phyloP scores from a whole-genome alignment of 169 alveolate species.

The Cardiosporidium cionae region DNA sequence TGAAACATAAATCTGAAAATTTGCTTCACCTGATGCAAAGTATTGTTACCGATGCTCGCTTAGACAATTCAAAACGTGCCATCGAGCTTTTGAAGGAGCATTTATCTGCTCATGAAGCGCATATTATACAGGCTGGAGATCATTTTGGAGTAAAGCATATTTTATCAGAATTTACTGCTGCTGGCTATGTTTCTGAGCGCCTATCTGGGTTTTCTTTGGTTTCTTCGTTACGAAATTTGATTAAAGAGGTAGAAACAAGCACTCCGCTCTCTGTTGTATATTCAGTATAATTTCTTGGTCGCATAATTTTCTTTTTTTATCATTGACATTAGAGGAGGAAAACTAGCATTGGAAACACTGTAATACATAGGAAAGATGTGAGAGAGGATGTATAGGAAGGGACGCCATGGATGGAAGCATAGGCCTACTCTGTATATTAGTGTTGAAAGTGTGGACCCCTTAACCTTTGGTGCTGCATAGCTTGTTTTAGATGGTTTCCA shows the following conservation, averaged over 20 bases:
- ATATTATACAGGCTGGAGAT: background rate
- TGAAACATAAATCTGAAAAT: background rate
- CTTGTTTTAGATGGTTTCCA: too few species aligned
- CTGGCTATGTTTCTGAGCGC: conserved; percentile 9
- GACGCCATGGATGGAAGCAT: too few species aligned
- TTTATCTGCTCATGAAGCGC: background rate
- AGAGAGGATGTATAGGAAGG: too few species aligned
- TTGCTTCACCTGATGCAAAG: background rate
- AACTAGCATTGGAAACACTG: too few species aligned
- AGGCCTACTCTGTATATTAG: too few species aligned
- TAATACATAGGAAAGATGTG: too few species aligned
- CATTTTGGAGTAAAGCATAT: background rate
- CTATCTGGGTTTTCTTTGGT: background rate
- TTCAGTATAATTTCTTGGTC: too few species aligned
- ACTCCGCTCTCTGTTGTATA: too few species aligned
- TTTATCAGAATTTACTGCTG: background rate
- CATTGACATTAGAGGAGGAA: too few species aligned
- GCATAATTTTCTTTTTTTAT: background rate
- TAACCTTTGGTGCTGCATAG: too few species aligned
- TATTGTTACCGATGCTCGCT: background rate
- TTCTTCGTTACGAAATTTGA: background rate
- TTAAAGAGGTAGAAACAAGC: conserved; percentile 2
- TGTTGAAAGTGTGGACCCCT: too few species aligned
- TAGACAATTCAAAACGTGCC: background rate
- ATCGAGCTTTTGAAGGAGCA: conserved; percentile 2